These are phyloP conservation scores for Globisporangium nunn DNA, from an alignment of 352 stramenopile species.

Conservation along the genomic window DNA sequence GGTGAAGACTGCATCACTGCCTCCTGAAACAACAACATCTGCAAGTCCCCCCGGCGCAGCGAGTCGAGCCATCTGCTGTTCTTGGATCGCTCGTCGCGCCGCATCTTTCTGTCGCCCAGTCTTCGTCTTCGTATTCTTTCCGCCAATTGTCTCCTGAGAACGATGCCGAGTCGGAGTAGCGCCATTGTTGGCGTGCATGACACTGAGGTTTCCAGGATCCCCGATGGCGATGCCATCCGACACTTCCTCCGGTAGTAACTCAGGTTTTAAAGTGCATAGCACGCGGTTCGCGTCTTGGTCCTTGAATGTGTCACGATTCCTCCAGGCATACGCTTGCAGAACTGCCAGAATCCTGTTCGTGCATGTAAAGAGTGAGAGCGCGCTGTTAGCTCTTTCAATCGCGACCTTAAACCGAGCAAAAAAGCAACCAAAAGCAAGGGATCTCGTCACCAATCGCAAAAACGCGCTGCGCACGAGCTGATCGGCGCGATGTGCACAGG, in stretches of 20 bases:
- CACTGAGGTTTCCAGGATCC: background rate
- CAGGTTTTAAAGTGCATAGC: conserved; percentile 45
- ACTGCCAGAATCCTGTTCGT: conserved; percentile 39
- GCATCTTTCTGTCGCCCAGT: conserved; percentile 15
- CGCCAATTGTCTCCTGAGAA: background rate
- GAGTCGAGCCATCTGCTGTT: conserved; percentile 70
- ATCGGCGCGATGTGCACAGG: conserved; percentile 62
- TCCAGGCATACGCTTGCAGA: conserved; percentile 70
- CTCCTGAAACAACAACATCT: conserved; percentile 16
- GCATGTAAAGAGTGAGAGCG: background rate
- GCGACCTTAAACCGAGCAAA: background rate
- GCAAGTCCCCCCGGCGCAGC: conserved; percentile 35
- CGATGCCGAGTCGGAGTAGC: background rate
- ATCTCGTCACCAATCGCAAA: conserved; percentile 79
- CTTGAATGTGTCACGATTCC: conserved; percentile 24
- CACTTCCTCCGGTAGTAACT: conserved; percentile 26
- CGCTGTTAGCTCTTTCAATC: background rate
- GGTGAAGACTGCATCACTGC: conserved; percentile 41
- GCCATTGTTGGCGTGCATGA: background rate
- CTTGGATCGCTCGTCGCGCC: conserved; percentile 50
- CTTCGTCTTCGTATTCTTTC: background rate
- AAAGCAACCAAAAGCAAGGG: background rate
- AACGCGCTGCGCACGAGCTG: conserved; percentile 78
- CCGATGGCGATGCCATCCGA: background rate
- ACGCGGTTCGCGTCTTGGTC: conserved; percentile 34